Conservation (phyloP, 2,329 filamentous ascomycete species). For the Fusarium sp. region DNA sequence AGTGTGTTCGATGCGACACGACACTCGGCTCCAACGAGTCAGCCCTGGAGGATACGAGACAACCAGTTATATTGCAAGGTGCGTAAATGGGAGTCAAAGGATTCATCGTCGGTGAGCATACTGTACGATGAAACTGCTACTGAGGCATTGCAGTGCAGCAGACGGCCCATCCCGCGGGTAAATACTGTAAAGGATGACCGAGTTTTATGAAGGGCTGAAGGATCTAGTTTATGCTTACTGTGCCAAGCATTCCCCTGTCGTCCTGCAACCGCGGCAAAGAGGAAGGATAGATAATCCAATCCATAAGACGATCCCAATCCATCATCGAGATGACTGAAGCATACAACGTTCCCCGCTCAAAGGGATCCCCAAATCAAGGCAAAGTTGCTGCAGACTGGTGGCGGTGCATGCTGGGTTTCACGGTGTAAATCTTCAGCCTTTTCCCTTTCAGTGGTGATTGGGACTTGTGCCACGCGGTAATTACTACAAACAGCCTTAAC, state of each 20-base stretch:
- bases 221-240: constrained; percentile 11
- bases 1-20: background rate
- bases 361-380: background rate
- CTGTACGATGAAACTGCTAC: constrained; percentile 10
- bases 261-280: background rate
- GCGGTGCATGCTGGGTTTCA: constrained; percentile 9
- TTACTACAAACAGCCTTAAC: background rate
- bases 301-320: constrained; percentile 10
- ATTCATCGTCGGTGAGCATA: background rate
- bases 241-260: background rate
- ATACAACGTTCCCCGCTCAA: background rate
- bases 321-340: background rate
- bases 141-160: background rate
- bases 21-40: constrained; percentile 1
- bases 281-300: background rate
- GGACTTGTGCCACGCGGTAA: constrained; percentile 5
- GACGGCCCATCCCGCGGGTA: constrained; percentile 9
- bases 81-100: background rate
- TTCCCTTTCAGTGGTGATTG: background rate
- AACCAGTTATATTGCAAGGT: constrained; percentile 9
- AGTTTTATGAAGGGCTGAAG: constrained; percentile 6
- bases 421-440: constrained; percentile 5
- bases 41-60: constrained; percentile 24
- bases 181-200: background rate
- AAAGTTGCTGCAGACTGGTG: constrained; percentile 5